Evolutionary conservation across 202 grass and related monocot genomes (phyloP), one percentile per base, ranked within the genome.

Genomic region (Zizania palustris): DNA sequence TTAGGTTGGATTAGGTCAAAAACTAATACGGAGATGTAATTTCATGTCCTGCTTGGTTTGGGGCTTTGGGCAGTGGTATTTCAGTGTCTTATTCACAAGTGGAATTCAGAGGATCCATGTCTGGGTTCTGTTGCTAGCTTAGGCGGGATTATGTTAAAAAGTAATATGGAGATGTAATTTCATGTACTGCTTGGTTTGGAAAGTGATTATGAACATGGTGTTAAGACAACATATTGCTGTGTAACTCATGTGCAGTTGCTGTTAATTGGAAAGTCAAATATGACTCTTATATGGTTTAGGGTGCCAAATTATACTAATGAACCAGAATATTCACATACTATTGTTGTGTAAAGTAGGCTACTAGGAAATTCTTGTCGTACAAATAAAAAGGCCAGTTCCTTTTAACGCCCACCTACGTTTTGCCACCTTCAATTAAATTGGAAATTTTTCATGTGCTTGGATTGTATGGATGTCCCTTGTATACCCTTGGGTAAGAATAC

Each of bases 221-320:
- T 43, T 45, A 51, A 48, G 19, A 49, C 10, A 13, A 14, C 64
- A 58, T 63, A 20, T 18, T n/a, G 9, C 22, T 10, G 40, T 5
- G n/a, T 46, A 65, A 72, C 59, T 84, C 45, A 71, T 19, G 10
- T 28, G 45, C 11, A 35, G 70, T 36, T 43, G 34, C 75, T 75
- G 15, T 84, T 83, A 65, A 18, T 58, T 82, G 65, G 5, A 72
- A 39, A 28, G 63, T 9, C 45, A 70, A 63, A 19, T 80, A 45
- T 75, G 51, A 11, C 57, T 70, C 45, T 75, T 44, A 44, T 57
- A 49, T 65, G n/a, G 12, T 43, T 65, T 43, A 41, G 76, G 6
- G 41, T 13, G 58, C 57, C 39, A 88, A 75, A 35, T 63, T 41
- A 57, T 45, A 21, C 46, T 69, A 46, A 73, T 18, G 13, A 55